Percentiles rank a stretch among this genome's conserved stretches.
phyloP scores from a whole-genome alignment of 1,284 basidiomycete species.

The Cryptococcus amylolentus region DNA sequence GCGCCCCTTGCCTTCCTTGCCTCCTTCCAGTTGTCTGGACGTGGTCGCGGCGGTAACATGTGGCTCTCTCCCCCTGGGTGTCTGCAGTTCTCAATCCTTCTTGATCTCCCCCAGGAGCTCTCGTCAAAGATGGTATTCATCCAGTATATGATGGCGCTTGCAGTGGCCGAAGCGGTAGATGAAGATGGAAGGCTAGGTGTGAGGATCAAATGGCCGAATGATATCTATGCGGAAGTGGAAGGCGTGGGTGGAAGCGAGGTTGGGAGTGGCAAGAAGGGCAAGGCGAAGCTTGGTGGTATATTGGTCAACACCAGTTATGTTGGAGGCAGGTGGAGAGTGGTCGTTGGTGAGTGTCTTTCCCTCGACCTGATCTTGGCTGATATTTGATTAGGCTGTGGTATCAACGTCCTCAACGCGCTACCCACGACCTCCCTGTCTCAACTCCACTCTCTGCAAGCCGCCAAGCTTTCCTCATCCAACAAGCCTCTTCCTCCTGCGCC shows the following conservation, averaged over 20 bases:
- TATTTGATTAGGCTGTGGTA: conserved; percentile 67
- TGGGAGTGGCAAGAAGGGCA: conserved; percentile 51
- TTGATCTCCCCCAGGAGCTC: conserved; percentile 59
- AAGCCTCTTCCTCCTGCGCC: conserved; percentile 51
- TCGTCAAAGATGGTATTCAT: conserved; percentile 78
- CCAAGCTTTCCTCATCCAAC: conserved; percentile 17
- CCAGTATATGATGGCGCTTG: conserved; percentile 90
- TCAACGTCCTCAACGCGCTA: conserved; percentile 79
- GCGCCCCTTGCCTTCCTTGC: conserved; percentile 73
- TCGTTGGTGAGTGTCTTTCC: conserved; percentile 63
- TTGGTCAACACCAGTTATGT: conserved; percentile 84
- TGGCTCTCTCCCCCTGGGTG: conserved; percentile 94
- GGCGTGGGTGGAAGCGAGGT: conserved; percentile 45
- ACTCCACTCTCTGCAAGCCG: conserved; percentile 51
- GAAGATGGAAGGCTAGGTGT: conserved; percentile 59
- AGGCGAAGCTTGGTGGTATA: conserved; percentile 78
- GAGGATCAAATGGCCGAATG: conserved; percentile 96
- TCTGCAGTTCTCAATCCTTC: conserved; percentile 77
- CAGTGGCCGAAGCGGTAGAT: conserved; percentile 72
- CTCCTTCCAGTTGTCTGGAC: conserved; percentile 78
- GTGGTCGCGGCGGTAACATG: conserved; percentile 82
- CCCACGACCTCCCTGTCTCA: conserved; percentile 81
- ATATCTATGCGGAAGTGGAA: conserved; percentile 69
- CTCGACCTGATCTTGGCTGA: background rate
- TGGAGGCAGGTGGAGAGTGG: conserved; percentile 66